Conservation (phyloP, 371 early-diverging fungal species). For the Mortierella sp. region DNA sequence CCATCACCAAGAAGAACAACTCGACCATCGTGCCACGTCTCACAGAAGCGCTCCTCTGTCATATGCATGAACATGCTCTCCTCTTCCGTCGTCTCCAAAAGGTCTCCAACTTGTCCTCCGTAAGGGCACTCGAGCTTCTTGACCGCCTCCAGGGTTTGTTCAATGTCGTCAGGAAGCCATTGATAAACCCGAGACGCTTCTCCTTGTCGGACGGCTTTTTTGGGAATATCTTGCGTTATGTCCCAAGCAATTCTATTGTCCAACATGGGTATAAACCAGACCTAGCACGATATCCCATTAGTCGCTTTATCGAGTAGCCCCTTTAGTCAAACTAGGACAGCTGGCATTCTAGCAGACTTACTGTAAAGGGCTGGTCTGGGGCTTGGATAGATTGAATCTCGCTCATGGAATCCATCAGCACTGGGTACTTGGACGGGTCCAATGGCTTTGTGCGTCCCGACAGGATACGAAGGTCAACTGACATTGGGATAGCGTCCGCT, state of each 20-base stretch:
- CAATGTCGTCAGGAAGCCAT: constrained; percentile 40
- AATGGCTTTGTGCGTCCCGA: constrained; percentile 45
- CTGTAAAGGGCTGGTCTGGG: constrained; percentile 42
- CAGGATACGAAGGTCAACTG: constrained; percentile 34
- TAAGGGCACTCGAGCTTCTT: constrained; percentile 34
- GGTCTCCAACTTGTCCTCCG: constrained; percentile 40
- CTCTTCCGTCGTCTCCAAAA: constrained; percentile 24
- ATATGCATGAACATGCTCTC: constrained; percentile 41
- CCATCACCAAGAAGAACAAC: constrained; percentile 48
- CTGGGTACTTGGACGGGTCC: constrained; percentile 38
- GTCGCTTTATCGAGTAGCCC: no score
- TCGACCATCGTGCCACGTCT: constrained; percentile 50
- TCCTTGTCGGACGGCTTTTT: constrained; percentile 39
- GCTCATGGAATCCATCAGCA: constrained; percentile 43
- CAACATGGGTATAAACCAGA: constrained; percentile 45
- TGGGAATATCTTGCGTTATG: constrained; percentile 31
- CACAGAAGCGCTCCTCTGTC: constrained; percentile 45
- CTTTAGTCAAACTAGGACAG: no score
- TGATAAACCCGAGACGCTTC: constrained; percentile 35
- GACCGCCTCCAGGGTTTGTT: constrained; percentile 27
- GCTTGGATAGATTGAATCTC: constrained; percentile 46
- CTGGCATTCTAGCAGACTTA: neutral
- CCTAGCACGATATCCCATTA: constrained; percentile 7
- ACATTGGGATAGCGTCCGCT: constrained; percentile 26
- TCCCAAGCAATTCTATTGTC: constrained; percentile 52